Evolutionary conservation across 2,329 filamentous ascomycete species (phyloP).

Genomic region (Myriangium duriaei): DNA sequence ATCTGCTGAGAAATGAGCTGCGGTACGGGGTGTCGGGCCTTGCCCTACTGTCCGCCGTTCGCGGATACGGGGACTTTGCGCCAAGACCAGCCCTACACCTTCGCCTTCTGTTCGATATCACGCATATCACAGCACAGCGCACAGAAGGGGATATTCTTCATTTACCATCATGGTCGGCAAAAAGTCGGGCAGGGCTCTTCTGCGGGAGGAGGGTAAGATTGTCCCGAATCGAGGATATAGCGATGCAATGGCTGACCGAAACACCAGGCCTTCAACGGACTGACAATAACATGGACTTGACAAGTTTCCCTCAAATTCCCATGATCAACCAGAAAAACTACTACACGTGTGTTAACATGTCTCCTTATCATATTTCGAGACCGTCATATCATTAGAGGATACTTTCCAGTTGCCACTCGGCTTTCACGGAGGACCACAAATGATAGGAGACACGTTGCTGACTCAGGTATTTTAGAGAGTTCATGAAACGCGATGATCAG

Average conservation of each 20-base stretch:
- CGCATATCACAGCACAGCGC: no score
- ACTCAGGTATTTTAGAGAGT: slow-evolving; percentile 52
- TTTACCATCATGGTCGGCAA: slow-evolving; percentile 47
- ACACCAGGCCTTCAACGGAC: slow-evolving; percentile 75
- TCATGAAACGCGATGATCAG: slow-evolving; percentile 96
- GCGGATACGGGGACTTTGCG: neutral
- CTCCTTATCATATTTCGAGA: no score
- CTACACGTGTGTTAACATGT: slow-evolving; percentile 75
- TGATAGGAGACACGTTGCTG: neutral
- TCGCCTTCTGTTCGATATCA: no score
- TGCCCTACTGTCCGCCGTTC: neutral
- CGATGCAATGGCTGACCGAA: neutral
- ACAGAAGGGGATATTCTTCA: neutral
- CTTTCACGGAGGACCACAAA: neutral
- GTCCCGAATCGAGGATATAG: neutral
- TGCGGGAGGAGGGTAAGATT: slow-evolving; percentile 44
- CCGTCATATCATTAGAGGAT: no score
- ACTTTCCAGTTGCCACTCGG: neutral
- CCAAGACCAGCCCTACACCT: neutral
- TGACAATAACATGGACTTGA: slow-evolving; percentile 95
- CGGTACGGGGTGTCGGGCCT: neutral
- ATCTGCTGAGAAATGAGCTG: neutral
- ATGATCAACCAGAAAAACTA: slow-evolving; percentile 99
- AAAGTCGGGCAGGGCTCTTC: slow-evolving; percentile 50
- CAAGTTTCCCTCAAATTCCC: slow-evolving; percentile 80